Evolutionary conservation across 208 protist species (phyloP), one percentile per base, ranked within the genome.

Genomic region (Herpetomonas samuelpessoai): DNA sequence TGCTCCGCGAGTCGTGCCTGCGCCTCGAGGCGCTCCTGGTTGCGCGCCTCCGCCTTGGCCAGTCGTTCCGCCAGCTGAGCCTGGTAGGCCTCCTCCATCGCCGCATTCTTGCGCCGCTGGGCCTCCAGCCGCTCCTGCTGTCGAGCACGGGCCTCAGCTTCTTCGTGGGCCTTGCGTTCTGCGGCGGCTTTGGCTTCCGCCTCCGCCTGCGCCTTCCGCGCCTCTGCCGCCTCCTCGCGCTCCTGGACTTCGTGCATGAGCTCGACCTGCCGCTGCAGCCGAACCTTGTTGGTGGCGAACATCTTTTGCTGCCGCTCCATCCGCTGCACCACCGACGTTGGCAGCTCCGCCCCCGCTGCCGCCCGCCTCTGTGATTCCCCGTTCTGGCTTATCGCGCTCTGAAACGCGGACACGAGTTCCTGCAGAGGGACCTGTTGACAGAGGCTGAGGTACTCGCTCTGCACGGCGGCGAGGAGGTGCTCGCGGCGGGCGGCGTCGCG

Each of bases 391-490:
- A 21, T 67, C 31, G n/a, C 49, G 56, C 38, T 68, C 67, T 48
- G 66, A 45, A 80, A 75, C 21, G 61, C 75, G 19, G 24, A 35
- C 10, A 95, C 26, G 18, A 95, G 31, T 18, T 86, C 82, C 10
- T 68, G 39, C 22, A 90, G 50, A 10, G 70, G 65, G 1, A 79
- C 74, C 14, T 47, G 60, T 3, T 35, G 56, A 48, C 82, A 92
- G 2, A 92, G 72, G 24, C 47, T n/a, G 9, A 59, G 21, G 61
- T 95, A 92, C 52, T 82, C 83, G 26, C 57, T 59, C 30, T 79
- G 62, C 41, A 95, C 59, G 6, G 35, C 24, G 28, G 48, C 35
- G 7, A 71, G 30, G n/a, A 91, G 53, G 14, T 46, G 29, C 46
- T 75, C 50, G 2, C 71, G 71, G 12, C 63, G 65, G 4, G 46